phyloP scores from a whole-genome alignment of 192 early-diverging fungal genomes.

The Podila clonocystis region DNA sequence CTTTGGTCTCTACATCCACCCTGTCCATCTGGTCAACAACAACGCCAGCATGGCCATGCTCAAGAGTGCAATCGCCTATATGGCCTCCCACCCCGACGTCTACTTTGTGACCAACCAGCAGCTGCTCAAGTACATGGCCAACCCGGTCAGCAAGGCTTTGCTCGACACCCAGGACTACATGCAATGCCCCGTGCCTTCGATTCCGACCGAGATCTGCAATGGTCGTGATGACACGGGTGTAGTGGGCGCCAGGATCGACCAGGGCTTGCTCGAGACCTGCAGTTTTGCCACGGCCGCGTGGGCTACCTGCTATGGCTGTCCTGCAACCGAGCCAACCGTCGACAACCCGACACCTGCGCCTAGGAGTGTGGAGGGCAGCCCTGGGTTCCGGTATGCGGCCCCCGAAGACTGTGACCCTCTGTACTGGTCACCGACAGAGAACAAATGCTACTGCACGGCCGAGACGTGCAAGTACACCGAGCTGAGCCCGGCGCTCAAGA shows the following conservation, averaged over 20 bases:
- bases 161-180: constrained; percentile 67
- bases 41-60: constrained; percentile 25
- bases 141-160: constrained; percentile 69
- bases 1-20: constrained; percentile 46
- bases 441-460: constrained; percentile 61
- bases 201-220: constrained; percentile 69
- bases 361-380: constrained; percentile 2
- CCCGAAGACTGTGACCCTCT: constrained; percentile 66
- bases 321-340: constrained; percentile 40
- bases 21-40: constrained; percentile 47
- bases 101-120: constrained; percentile 73
- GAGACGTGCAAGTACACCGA: constrained; percentile 59
- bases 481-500: not conserved
- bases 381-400: constrained; percentile 44
- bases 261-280: constrained; percentile 44
- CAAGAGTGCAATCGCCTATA: constrained; percentile 59
- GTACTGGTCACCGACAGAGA: constrained; percentile 70
- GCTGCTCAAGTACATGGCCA: constrained; percentile 73
- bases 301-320: constrained; percentile 60
- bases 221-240: constrained; percentile 55
- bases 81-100: constrained; percentile 63
- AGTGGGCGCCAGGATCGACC: constrained; percentile 24
- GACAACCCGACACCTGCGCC: constrained; percentile 49
- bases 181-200: constrained; percentile 59
- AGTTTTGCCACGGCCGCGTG: constrained; percentile 53